A percentile compares a stretch with the other conserved stretches of the same genome.
These are phyloP conservation scores for Alternaria tenuissima DNA, from an alignment of 2,329 filamentous ascomycete genomes.

Conservation along the genomic window DNA sequence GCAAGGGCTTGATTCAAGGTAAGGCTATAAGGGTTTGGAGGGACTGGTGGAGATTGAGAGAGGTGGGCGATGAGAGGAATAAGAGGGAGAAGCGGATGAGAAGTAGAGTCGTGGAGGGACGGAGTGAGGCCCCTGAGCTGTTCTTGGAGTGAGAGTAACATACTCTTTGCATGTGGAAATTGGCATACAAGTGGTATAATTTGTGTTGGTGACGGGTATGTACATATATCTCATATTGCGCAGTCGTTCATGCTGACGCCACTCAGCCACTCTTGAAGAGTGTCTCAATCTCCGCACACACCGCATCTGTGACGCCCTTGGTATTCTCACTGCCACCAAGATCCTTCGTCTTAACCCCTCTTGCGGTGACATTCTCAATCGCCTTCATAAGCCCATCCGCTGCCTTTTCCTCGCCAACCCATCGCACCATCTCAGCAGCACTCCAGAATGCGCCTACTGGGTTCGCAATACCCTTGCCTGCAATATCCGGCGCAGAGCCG, in stretches of 20 bases:
- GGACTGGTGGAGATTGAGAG: slow-evolving; percentile 59
- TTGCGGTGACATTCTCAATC: slow-evolving; percentile 67
- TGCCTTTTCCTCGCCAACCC: slow-evolving; percentile 67
- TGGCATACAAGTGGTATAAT: not conserved
- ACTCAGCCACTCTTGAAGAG: slow-evolving; percentile 39
- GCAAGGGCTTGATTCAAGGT: slow-evolving; percentile 76
- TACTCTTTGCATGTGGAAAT: not conserved
- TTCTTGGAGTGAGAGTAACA: slow-evolving; percentile 32
- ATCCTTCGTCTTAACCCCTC: slow-evolving; percentile 65
- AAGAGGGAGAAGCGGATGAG: slow-evolving; percentile 51
- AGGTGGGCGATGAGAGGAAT: slow-evolving; percentile 62
- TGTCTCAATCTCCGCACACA: slow-evolving; percentile 61
- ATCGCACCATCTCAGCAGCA: slow-evolving; percentile 71
- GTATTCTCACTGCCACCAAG: slow-evolving; percentile 67
- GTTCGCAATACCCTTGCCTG: slow-evolving; percentile 69
- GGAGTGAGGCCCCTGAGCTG: slow-evolving; percentile 27
- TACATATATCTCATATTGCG: not conserved
- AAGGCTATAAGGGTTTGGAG: slow-evolving; percentile 76
- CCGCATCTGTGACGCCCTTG: slow-evolving; percentile 66
- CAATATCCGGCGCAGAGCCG: slow-evolving; percentile 70
- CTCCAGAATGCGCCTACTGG: slow-evolving; percentile 75
- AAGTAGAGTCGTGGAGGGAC: slow-evolving; percentile 53
- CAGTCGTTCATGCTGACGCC: not conserved
- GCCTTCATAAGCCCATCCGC: slow-evolving; percentile 66
- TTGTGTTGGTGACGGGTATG: slow-evolving; percentile 13